A percentile compares a stretch with the other conserved stretches of the same genome.
Evolutionary conservation across 2,329 filamentous ascomycete genomes (phyloP).

Genomic region (Stemphylium lycopersici): DNA sequence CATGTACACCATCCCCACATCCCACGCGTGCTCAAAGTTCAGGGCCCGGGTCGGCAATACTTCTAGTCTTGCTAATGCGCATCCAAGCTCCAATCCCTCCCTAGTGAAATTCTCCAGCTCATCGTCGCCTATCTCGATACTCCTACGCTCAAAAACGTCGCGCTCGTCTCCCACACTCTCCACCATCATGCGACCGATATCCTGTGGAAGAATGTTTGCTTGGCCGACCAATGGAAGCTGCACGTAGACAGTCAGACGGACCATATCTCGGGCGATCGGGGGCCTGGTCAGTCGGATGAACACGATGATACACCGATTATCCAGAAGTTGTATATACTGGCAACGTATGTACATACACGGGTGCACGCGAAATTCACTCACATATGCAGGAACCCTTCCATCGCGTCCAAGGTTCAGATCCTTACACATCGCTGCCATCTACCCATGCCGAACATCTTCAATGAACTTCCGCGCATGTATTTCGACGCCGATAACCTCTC

Average conservation of each 20-base stretch:
- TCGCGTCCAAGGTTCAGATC: conserved; percentile 52
- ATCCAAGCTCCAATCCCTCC: conserved; percentile 42
- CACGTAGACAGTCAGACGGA: conserved; percentile 24
- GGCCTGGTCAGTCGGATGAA: conserved; percentile 30
- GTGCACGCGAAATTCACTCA: conserved; percentile 12
- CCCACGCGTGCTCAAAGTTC: not conserved
- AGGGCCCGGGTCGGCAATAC: not conserved
- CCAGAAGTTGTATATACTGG: conserved; percentile 51
- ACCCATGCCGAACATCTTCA: conserved; percentile 53
- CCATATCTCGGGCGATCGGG: conserved; percentile 19
- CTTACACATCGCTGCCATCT: conserved; percentile 56
- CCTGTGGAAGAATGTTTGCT: conserved; percentile 51
- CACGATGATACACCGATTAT: conserved; percentile 53
- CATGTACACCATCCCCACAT: conserved; percentile 6
- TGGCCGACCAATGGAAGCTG: conserved; percentile 48
- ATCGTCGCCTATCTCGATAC: conserved; percentile 46
- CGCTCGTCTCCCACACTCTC: conserved; percentile 45
- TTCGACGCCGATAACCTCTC: conserved; percentile 51
- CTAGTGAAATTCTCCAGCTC: conserved; percentile 51
- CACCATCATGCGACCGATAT: conserved; percentile 46
- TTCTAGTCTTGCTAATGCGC: conserved; percentile 4
- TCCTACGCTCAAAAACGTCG: conserved; percentile 38
- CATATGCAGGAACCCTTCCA: conserved; percentile 42
- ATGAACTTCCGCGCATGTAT: conserved; percentile 49
- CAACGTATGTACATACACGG: conserved; percentile 35